These are phyloP conservation scores for Ogataea naganishii DNA, from an alignment of 805 yeast genomes.

Conservation along the genomic window DNA sequence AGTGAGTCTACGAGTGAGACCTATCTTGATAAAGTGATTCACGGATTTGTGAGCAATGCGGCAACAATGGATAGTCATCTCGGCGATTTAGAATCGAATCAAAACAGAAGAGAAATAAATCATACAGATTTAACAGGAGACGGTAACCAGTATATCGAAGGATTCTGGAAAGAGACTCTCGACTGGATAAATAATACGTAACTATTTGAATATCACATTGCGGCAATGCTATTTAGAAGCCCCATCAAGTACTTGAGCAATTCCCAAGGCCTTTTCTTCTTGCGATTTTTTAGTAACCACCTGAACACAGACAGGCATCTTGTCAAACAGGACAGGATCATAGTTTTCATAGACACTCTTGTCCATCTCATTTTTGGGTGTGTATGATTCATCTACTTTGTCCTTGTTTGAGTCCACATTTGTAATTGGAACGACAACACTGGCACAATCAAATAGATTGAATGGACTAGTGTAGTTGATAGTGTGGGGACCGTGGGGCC, in stretches of 20 bases:
- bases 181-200: slow-evolving; percentile 5
- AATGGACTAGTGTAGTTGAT: slow-evolving; percentile 46
- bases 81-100: no score
- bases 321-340: slow-evolving; percentile 39
- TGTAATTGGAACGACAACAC: slow-evolving; percentile 50
- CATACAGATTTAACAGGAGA: background rate
- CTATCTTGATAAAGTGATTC: slow-evolving; percentile 8
- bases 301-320: slow-evolving; percentile 60
- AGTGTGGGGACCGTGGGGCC: slow-evolving; percentile 11
- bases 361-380: slow-evolving; percentile 33
- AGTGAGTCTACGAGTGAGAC: slow-evolving; percentile 2
- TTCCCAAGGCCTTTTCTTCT: slow-evolving; percentile 43
- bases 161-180: slow-evolving; percentile 6
- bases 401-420: slow-evolving; percentile 39
- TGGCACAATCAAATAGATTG: slow-evolving; percentile 41
- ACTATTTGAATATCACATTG: no score
- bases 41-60: slow-evolving; percentile 1
- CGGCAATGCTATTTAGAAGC: no score
- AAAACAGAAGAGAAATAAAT: no score
- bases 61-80: background rate
- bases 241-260: slow-evolving; percentile 9
- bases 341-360: slow-evolving; percentile 34
- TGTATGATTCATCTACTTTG: slow-evolving; percentile 16
- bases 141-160: slow-evolving; percentile 3
- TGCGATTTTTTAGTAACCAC: slow-evolving; percentile 49